Evolutionary conservation across 257 asterid species (phyloP), one percentile per base, ranked within the genome.

Genomic region (Linaria vulgaris): DNA sequence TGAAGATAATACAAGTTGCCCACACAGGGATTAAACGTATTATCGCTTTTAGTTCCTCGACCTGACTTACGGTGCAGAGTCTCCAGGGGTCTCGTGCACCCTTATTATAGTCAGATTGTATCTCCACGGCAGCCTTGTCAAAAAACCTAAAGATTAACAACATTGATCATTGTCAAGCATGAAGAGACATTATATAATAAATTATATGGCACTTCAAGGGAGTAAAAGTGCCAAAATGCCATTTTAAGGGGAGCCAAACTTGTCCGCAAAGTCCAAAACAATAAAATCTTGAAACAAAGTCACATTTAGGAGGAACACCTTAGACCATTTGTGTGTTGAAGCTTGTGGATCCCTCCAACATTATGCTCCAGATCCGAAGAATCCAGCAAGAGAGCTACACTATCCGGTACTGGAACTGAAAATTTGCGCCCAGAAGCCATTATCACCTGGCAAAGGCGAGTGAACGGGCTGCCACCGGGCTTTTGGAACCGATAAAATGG

Each of bases 401-500:
- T 81, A 37, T 20, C 47, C 6, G 85, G 88, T 34, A 71, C 68
- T 56, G 74, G 46, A 6, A 79, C 71, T 10, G 20, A 12, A 22
- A 6, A 15, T 59, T 80, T 83, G 55, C 74, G 59, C 5, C 77
- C 22, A 20, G 76, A 75, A 1, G 86, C 84, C 9, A 83, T 82
- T 49, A 80, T 8, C 4, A 83, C 88, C 77, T 77, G 88, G 25
- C 60, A 16, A 45, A 80, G 58, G 52, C 84, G 72, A 19, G 84
- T 83, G 20, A 83, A 34, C n/a, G 89, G 88, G 53, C 86, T 83
- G 20, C 88, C 84, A 22, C 80, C 86, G 3, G 88, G 82, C 16
- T 56, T 67, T 56, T 83, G 88, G 22, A 70, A 46, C 61, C 86
- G 72, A 63, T 83, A 83, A 6, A 77, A 63, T 20, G 23, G 66